Base-by-base conservation (phyloP, 1,284 basidiomycete genomes). In the Cryptococcus sp. region DNA sequence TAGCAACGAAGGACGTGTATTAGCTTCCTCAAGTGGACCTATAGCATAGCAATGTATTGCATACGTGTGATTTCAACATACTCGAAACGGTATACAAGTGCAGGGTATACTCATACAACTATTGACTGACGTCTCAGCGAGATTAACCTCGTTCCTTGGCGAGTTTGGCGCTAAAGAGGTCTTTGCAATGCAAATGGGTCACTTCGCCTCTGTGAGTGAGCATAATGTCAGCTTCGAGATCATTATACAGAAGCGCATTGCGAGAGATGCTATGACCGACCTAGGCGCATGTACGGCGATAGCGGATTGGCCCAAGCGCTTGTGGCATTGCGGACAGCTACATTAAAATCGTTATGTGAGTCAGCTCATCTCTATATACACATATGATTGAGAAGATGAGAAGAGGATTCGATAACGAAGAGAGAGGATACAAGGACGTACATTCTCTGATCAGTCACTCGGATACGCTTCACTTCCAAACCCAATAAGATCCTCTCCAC, bases 321-420 rank as follows among this genome's bases (percentile, higher is more conserved):
- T 98, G 73, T 94, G 89, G 75, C 95, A 99, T 72, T 93, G 89
- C 0, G 93, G 93, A 70, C 96, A 98, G 77, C 93, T 95, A 62
- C 54, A 39, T 46, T 41, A 26, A 16, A 10, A 40, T 43, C 25
- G 34, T 17, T 46, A 1, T 5, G 10, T 20, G 5, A 17, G n/a
- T 47, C 46, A 44, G 22, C 46, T 47, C 46, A 1, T 8, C 46
- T 47, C 23, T 4, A 22, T 20, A 16, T 6, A 4, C 8, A 17
- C 37, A 3, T 15, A 2, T 5, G 29, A 29, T 20, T 47, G 41
- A 40, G 19, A n/a, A 52, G 26, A 37, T 17, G n/a, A 41, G n/a
- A 11, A 26, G 3, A 29, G 22, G 11, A 3, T 17, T 19, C 10
- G 29, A 46, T 23, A 16, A 23, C 5, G 39, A 34, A 46, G 22